Evolutionary conservation across 176 grass and related monocot genomes (phyloP), one percentile per base, ranked within the genome.

Genomic region (Eragrostis curvula): DNA sequence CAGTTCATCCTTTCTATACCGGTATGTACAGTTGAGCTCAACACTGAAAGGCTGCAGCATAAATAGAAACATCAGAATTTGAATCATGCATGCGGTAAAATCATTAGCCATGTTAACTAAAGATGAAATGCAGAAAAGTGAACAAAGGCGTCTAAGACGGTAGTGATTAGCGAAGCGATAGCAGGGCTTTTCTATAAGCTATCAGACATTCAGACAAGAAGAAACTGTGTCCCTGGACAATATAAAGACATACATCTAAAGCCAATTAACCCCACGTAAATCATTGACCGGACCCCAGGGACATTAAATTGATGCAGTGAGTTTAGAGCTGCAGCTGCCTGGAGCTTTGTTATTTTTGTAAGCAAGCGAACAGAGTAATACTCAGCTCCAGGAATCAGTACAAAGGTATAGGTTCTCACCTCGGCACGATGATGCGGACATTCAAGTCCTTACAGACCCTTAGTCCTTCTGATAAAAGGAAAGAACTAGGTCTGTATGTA

Each of bases 381-480:
- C 20, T 12, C 8, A 41, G 18, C 27, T 51, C 7, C 61, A 67
- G 1, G 73, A 66, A 46, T 57, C 6, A 43, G 3, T 25, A 44
- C 18, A 77, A 53, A n/a, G 67, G 24, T 7, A 78, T 55, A 79
- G 55, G 47, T 16, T 65, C 70, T 51, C 25, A 89, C 90, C 90
- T 83, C 89, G 46, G 46, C 45, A 87, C 84, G 66, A 83, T 62
- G 50, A 82, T 29, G 63, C 63, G n/a, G 79, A 79, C 48, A 82
- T 56, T 74, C 70, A 82, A 83, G 52, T 70, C 77, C 44, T 71
- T 55, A 45, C 24, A 80, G 67, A 66, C 52, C 63, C 51, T 89
- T 80, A 98, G 81, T 98, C 92, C 93, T 98, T 95, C 87, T 98
- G 96, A 92, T 98, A 98, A 89, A 96, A 98, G 8, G 96, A 95